Conservation (phyloP, 1,139 yeast species). For the Dujonia santamariae region DNA sequence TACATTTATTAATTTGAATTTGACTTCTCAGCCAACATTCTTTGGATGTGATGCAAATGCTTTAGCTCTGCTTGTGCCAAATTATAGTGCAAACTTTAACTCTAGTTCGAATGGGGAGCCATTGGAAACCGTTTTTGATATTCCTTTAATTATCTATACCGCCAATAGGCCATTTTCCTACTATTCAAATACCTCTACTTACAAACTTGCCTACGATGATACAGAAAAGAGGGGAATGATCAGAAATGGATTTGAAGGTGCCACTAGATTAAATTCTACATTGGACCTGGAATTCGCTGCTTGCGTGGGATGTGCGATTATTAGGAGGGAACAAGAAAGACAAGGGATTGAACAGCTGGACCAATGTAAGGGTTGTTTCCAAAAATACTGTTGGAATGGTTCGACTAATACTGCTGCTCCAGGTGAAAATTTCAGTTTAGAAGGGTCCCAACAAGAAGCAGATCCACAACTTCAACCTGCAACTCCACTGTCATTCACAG, state of each 20-base stretch:
- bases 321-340: conserved; percentile 80
- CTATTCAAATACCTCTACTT: conserved; percentile 70
- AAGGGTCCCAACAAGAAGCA: conserved; percentile 34
- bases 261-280: conserved; percentile 71
- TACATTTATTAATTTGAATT: conserved; percentile 59
- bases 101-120: conserved; percentile 17
- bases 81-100: conserved; percentile 8
- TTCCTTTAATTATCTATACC: conserved; percentile 77
- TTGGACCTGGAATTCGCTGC: conserved; percentile 70
- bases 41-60: conserved; percentile 81
- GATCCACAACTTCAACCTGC: conserved; percentile 1
- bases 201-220: conserved; percentile 58
- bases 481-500: neutral
- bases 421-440: conserved; percentile 39
- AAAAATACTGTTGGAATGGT: conserved; percentile 84
- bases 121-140: conserved; percentile 29
- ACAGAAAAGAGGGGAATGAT: conserved; percentile 61
- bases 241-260: conserved; percentile 76
- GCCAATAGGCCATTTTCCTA: conserved; percentile 74
- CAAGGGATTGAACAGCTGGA: conserved; percentile 58
- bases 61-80: conserved; percentile 46
- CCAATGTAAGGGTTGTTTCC: conserved; percentile 73
- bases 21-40: conserved; percentile 70
- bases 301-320: conserved; percentile 86
- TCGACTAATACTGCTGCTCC: conserved; percentile 19